Evolutionary conservation across 257 asterid species (phyloP).

Genomic region (Solanum pinnatisectum): DNA sequence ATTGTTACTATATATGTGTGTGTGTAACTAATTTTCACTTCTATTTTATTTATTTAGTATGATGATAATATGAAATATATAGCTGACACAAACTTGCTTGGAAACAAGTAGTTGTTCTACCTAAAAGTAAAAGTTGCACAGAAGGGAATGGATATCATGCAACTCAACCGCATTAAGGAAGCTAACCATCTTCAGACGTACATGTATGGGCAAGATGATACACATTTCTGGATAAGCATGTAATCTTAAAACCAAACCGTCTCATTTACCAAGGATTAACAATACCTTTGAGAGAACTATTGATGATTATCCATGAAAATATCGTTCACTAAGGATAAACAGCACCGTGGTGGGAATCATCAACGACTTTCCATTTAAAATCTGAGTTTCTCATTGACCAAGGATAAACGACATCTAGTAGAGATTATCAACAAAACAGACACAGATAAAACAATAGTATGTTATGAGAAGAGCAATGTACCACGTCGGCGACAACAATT

Average conservation of each 20-base stretch:
- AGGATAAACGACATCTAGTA: background rate
- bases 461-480: slow-evolving; percentile 19
- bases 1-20: background rate
- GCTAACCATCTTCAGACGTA: background rate
- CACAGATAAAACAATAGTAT: background rate
- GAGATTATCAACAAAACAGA: background rate
- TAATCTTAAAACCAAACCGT: background rate
- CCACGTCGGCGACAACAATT: slow-evolving; percentile 88
- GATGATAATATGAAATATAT: background rate
- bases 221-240: background rate
- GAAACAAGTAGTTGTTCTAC: background rate
- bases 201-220: background rate
- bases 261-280: background rate
- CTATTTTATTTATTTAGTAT: background rate
- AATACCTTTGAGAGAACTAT: background rate
- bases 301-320: background rate
- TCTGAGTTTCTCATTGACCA: background rate
- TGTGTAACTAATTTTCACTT: background rate
- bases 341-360: background rate
- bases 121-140: background rate
- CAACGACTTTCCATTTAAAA: background rate
- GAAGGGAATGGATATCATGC: background rate
- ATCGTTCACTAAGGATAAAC: background rate
- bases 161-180: background rate
- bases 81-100: background rate